Percentiles rank a stretch among this genome's conserved stretches.
Evolutionary conservation across 257 asterid genomes (phyloP).

Genomic region (Scutellaria minor): DNA sequence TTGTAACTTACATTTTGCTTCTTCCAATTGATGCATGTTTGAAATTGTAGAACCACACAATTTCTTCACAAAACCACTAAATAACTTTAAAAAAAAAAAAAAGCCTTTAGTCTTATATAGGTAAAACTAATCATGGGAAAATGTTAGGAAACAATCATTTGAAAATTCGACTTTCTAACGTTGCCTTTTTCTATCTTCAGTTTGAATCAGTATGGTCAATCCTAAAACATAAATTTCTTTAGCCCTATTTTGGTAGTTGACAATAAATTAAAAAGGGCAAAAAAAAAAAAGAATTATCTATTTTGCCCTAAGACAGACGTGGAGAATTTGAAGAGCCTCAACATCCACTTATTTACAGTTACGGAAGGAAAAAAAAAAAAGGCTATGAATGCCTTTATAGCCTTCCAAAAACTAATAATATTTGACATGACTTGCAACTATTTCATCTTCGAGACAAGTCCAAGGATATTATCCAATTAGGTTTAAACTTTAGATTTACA

Average conservation of each 20-base stretch:
- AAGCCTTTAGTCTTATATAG: background rate
- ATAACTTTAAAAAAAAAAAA: too few species aligned
- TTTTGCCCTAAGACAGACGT: background rate
- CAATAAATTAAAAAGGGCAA: background rate
- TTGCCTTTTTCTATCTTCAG: background rate
- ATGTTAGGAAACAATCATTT: constrained; percentile 30
- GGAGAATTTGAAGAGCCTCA: constrained; percentile 18
- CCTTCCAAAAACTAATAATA: constrained; percentile 3
- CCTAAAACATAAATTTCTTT: constrained; percentile 19
- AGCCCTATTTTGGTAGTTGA: constrained; percentile 5
- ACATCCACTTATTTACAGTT: constrained; percentile 21
- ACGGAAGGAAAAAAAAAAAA: background rate
- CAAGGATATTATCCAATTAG: constrained; percentile 33
- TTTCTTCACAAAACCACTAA: background rate
- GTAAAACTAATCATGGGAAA: constrained; percentile 3
- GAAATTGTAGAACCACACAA: background rate
- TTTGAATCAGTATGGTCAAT: background rate
- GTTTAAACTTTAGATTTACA: constrained; percentile 33
- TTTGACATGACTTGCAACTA: constrained; percentile 29
- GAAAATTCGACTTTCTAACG: constrained; percentile 15
- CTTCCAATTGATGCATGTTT: background rate
- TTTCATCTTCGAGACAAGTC: background rate
- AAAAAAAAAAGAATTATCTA: background rate
- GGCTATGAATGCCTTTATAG: background rate
- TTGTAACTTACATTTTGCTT: too few species aligned